phyloP scores from a whole-genome alignment of 495 filamentous ascomycete genomes.

The Usnea hakonensis region DNA sequence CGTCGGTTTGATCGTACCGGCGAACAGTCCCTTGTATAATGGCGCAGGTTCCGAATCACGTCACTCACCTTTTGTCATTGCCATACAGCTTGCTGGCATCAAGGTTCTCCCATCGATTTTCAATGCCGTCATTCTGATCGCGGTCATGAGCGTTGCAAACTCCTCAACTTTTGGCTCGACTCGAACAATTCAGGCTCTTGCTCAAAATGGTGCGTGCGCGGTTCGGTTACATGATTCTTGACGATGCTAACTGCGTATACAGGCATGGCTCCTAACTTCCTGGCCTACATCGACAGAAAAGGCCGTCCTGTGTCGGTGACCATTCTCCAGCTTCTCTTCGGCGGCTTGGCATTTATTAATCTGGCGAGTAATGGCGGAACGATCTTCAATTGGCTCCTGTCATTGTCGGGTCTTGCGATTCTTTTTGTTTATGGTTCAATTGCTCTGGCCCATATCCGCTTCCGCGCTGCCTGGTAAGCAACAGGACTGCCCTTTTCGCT shows the following conservation, averaged over 20 bases:
- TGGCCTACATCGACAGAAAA: constrained; percentile 50
- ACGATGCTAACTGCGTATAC: constrained; percentile 1
- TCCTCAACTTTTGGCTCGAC: constrained; percentile 54
- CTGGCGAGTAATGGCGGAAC: constrained; percentile 35
- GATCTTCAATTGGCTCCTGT: constrained; percentile 56
- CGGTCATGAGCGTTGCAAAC: constrained; percentile 44
- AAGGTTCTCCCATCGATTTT: constrained; percentile 23
- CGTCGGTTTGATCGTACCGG: constrained; percentile 57
- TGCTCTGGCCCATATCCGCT: constrained; percentile 49
- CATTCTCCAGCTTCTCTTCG: constrained; percentile 39
- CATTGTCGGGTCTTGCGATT: constrained; percentile 46
- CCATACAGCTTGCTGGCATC: constrained; percentile 50
- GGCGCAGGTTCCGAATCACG: constrained; percentile 42
- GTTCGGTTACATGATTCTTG: background rate
- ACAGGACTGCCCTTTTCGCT: constrained; percentile 5
- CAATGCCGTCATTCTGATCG: constrained; percentile 36
- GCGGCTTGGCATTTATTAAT: constrained; percentile 49
- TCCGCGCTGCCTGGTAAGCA: constrained; percentile 54
- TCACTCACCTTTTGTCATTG: constrained; percentile 50
- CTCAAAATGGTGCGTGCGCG: constrained; percentile 35
- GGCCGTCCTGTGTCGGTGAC: constrained; percentile 51
- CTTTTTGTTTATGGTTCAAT: constrained; percentile 53
- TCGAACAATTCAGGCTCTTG: constrained; percentile 57
- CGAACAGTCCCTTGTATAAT: constrained; percentile 37
- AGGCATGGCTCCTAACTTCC: constrained; percentile 50